Percentiles rank a stretch among this genome's conserved stretches.
Evolutionary conservation across 495 filamentous ascomycete species (phyloP).

Genomic region (Letharia columbiana): DNA sequence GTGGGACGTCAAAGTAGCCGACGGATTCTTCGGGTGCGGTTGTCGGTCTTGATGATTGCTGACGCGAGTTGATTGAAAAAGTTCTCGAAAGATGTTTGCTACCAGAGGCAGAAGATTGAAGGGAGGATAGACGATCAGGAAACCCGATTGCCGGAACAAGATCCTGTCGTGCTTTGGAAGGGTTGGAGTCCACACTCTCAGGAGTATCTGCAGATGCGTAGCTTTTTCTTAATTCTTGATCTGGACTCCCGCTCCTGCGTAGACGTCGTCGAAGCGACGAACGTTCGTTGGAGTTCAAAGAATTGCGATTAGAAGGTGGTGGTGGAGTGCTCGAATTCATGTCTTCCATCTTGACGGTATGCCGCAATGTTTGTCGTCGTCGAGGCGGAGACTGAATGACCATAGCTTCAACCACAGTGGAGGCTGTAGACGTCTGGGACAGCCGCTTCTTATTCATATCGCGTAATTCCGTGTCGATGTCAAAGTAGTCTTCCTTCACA

Average conservation of each 20-base stretch:
- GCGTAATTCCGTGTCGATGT: conserved; percentile 22
- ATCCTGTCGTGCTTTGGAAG: conserved; percentile 45
- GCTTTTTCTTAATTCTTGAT: conserved; percentile 44
- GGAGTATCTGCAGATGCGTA: conserved; percentile 49
- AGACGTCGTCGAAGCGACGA: conserved; percentile 40
- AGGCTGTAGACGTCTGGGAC: conserved; percentile 57
- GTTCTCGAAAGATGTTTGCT: conserved; percentile 35
- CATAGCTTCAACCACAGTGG: conserved; percentile 62
- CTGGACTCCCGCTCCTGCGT: conserved; percentile 40
- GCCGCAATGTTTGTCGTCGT: conserved; percentile 53
- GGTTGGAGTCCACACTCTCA: conserved; percentile 41
- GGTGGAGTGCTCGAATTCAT: conserved; percentile 46
- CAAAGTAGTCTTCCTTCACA: conserved; percentile 26
- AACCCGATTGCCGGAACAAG: conserved; percentile 65
- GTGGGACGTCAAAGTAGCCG: conserved; percentile 31
- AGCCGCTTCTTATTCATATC: conserved; percentile 36
- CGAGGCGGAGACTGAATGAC: conserved; percentile 53
- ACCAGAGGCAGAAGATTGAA: conserved; percentile 42
- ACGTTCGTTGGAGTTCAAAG: conserved; percentile 35
- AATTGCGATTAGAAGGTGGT: conserved; percentile 37
- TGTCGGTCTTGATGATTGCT: conserved; percentile 26
- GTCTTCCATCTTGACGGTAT: conserved; percentile 58
- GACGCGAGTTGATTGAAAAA: conserved; percentile 30
- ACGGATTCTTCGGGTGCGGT: conserved; percentile 30
- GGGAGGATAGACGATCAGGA: conserved; percentile 57